These are phyloP conservation scores for Cryphonectria radicalis DNA, from an alignment of 2,329 filamentous ascomycete genomes.

Conservation along the genomic window DNA sequence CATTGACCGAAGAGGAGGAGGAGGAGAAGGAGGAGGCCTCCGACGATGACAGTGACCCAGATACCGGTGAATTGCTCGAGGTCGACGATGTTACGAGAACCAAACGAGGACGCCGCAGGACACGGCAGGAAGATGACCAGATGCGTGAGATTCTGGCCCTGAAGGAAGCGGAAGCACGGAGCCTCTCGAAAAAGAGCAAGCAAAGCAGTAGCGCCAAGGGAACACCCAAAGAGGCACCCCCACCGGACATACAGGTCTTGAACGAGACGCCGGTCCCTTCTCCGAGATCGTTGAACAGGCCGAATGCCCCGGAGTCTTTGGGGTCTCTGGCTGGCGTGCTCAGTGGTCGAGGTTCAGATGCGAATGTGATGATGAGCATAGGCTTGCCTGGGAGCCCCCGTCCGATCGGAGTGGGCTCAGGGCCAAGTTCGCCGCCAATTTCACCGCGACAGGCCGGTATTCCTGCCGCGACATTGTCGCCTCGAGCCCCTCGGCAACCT, in stretches of 20 bases:
- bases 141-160: constrained; percentile 71
- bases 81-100: constrained; percentile 65
- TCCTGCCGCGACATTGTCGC: constrained; percentile 56
- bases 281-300: constrained; percentile 38
- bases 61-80: constrained; percentile 80
- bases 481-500: constrained; percentile 73
- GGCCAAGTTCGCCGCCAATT: constrained; percentile 67
- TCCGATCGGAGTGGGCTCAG: constrained; percentile 56
- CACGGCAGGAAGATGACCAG: constrained; percentile 84
- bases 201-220: constrained; percentile 55
- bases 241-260: constrained; percentile 37
- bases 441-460: constrained; percentile 61
- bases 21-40: constrained; percentile 57
- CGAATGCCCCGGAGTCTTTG: constrained; percentile 46
- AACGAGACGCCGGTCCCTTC: constrained; percentile 47
- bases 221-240: constrained; percentile 47
- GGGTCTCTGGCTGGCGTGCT: constrained; percentile 60
- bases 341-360: constrained; percentile 41
- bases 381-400: constrained; percentile 65
- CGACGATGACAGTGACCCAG: constrained; percentile 69
- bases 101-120: constrained; percentile 77
- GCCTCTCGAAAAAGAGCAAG: constrained; percentile 74
- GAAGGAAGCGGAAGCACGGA: constrained; percentile 71
- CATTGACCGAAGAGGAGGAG: constrained; percentile 60
- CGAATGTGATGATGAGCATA: constrained; percentile 52